Base-by-base conservation (phyloP, 2,329 filamentous ascomycete species). In the Coniochaeta hoffmannii region DNA sequence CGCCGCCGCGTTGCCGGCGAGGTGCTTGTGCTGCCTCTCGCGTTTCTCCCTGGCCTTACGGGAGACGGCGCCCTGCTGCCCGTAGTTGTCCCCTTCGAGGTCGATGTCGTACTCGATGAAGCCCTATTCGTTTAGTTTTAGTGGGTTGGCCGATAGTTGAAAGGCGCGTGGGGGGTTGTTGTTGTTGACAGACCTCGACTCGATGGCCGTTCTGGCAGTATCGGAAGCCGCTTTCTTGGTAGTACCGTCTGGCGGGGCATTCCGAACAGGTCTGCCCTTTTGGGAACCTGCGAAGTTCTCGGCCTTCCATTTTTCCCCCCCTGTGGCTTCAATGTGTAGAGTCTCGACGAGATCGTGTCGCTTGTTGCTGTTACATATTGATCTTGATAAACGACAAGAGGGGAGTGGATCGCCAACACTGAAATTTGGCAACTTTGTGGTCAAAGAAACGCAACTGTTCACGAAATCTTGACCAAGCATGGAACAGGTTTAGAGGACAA, bases 141-240 rank as follows among this genome's bases (percentile, higher is more conserved):
- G 56, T 14, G 36, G 2, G 34, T 44, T 12, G 5, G 12, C 17
- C 9, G 22, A 24, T 36, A 15, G n/a, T 11, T 7, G 22, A 9
- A 34, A 34, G 15, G 49, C 10, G 50, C 31, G 9, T 26, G 58
- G 22, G 26, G 24, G 24, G 53, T 6, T 30, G 53, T 4, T 30
- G 28, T 15, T n/a, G 28, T 38, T 22, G 11, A 12, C 11, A 58
- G 4, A 89, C 88, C 72, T 90, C 85, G 62, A 92, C 85, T 62
- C 86, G 83, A 73, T 95, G 90, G 31, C 90, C 90, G 61, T 89
- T 86, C 60, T 86, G 79, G 70, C 90, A 96, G 68, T 89, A 95
- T 59, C 86, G 83, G 56, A 86, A 80, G 3, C 90, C 89, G 69
- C 88, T 88, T 61, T 91, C 85, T 31, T 86, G 75, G 65, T 89